These are phyloP conservation scores for Diutina mesorugosa DNA, from an alignment of 1,139 yeast genomes.

Conservation along the genomic window DNA sequence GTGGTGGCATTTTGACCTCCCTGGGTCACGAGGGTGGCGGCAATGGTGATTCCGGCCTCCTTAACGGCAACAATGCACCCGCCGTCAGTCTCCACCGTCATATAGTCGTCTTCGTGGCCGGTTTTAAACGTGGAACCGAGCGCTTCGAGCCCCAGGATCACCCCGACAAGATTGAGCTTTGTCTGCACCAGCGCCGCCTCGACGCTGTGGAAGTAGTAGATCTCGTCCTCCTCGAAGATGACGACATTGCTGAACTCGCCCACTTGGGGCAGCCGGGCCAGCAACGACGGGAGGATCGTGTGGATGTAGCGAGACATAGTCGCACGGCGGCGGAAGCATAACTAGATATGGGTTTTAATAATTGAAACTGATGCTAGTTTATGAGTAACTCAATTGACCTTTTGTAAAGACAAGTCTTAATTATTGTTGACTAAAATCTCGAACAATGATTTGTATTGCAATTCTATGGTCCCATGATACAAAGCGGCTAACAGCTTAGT, in stretches of 20 bases:
- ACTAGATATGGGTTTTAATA: no score
- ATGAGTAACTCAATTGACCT: no score
- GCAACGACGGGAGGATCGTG: background rate
- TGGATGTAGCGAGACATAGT: background rate
- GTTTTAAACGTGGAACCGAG: background rate
- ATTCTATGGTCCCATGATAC: no score
- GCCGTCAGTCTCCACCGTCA: background rate
- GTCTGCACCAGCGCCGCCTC: background rate
- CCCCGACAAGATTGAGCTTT: conserved; percentile 1
- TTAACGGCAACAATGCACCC: background rate
- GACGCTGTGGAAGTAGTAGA: conserved; percentile 1
- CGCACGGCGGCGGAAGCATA: background rate
- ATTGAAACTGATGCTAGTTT: background rate
- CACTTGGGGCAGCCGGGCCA: background rate
- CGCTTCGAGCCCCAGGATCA: background rate
- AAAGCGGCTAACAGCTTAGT: no score
- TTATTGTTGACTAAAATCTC: no score
- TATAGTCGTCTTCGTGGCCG: background rate
- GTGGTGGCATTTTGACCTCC: background rate
- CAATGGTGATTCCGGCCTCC: background rate
- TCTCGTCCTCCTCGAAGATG: background rate
- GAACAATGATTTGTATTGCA: no score
- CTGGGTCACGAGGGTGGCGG: background rate
- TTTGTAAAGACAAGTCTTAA: no score
- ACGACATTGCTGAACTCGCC: background rate